Base-by-base conservation (phyloP, 768 basidiomycete species). In the Naganishia onofrii region DNA sequence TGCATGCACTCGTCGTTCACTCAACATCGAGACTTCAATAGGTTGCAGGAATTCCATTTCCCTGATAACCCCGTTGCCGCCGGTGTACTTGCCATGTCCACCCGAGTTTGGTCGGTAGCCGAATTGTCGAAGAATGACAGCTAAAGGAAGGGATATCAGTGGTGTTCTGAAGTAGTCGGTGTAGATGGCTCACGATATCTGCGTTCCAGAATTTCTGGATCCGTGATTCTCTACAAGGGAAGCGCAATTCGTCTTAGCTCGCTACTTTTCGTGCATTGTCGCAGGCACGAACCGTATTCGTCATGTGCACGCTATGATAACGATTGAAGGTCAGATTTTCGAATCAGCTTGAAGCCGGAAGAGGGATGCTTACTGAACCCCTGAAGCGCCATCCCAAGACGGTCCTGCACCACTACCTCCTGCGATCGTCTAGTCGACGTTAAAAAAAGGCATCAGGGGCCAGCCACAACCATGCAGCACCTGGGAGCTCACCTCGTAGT, bases 371-470 rank as follows among this genome's bases (percentile, higher is more conserved):
- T 38, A 66, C 65, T 95, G 93, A 1, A 95, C 90, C 8, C 93
- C 93, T 29, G 90, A 91, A 19, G 92, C 92, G 3, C 94, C 94
- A 75, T 93, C 88, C 93, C 93, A 95, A 12, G 81, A 79, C 1
- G 90, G 88, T 0, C 94, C 93, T 0, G 94, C 93, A 5, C 94
- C 94, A 5, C 90, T 91, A 26, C 94, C 94, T 9, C 93, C 94
- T 3, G 91, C 92, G 67, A 96, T 93, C 0, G 94, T 97, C 90
- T 93, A 74, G 9, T 54, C 67, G 26, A 56, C 12, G 28, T 19
- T 1, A 46, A 29, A 65, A 1, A 57, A 32, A 60, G n/a, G 3
- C 8, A 17, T 13, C 32, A 29, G 65, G 71, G 63, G 31, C 32
- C 58, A 32, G 52, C 48, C 21, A 26, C 5, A 7, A n/a, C n/a